Base-by-base conservation (phyloP, 805 yeast genomes). In the Candida dajiaensis region DNA sequence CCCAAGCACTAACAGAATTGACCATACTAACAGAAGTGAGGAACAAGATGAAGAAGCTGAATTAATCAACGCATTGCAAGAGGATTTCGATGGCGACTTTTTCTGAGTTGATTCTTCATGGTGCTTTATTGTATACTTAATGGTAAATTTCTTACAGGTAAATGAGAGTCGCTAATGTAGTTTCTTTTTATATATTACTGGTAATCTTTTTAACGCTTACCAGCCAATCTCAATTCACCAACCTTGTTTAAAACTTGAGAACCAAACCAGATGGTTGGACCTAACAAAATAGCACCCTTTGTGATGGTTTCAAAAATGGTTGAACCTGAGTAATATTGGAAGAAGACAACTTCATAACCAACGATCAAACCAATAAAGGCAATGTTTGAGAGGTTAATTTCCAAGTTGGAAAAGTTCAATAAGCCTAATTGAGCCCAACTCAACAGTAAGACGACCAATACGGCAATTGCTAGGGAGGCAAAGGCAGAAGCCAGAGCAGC, bases 221-320 rank as follows among this genome's bases (percentile, higher is more conserved):
- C 62, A 40, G 57, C 60, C 19, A 55, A 41, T 59, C 64, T 59
- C 37, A 57, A 47, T 9, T 49, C 45, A 39, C 60, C 63, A 31
- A 58, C 50, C 40, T 59, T 44, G 50, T 56, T 60, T 41, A 60
- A 49, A 5, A 55, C 59, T 42, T 47, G 54, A 8, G 63, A 55
- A 10, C 64, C 64, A 44, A 57, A 51, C 60, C 61, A 57, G n/a
- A 59, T 35, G 18, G 62, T 37, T 37, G 63, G 64, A 15, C 58
- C 58, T 15, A 56, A 43, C 22, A 60, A 42, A 12, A 55, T 28
- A 11, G 51, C 31, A 13, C 46, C 50, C 41, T 48, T 54, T 22
- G 39, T 41, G n/a, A 57, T 50, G 3, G 62, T 56, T 15, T 46
- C 42, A 43, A 60, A 59, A 40, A 60, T 59, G 6, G 58, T 16